These are phyloP conservation scores for Mycena haematopus DNA, from an alignment of 768 basidiomycete species.

Conservation along the genomic window DNA sequence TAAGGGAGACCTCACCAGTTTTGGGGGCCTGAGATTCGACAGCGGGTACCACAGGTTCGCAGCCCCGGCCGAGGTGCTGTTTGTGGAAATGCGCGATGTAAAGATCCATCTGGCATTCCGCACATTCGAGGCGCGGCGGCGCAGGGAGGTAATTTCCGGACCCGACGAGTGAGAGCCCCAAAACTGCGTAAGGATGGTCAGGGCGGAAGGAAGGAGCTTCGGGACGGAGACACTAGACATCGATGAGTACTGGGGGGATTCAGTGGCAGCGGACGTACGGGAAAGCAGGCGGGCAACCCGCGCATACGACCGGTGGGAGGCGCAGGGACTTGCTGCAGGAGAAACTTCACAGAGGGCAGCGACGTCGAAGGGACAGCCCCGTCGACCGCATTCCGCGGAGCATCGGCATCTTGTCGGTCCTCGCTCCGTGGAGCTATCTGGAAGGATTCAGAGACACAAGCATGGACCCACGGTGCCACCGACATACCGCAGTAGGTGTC, in stretches of 20 bases:
- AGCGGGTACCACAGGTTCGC: neutral
- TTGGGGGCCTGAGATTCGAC: neutral
- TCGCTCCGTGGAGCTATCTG: too few relatives aligned
- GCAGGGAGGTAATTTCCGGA: neutral
- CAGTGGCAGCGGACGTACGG: neutral
- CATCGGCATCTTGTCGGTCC: too few relatives aligned
- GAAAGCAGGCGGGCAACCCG: too few relatives aligned
- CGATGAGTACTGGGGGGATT: too few relatives aligned
- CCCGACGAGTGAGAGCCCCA: neutral
- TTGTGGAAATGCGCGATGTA: neutral
- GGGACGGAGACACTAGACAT: neutral
- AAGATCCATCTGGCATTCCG: neutral
- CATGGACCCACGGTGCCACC: too few relatives aligned
- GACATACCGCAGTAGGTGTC: too few relatives aligned
- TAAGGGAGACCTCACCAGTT: neutral
- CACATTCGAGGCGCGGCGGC: neutral
- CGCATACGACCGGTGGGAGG: too few relatives aligned
- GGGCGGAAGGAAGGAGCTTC: neutral
- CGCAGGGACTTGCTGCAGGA: too few relatives aligned
- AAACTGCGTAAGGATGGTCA: neutral
- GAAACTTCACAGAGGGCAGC: too few relatives aligned
- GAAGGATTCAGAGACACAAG: too few relatives aligned
- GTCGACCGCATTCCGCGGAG: too few relatives aligned
- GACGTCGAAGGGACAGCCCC: too few relatives aligned
- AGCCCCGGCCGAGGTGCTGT: neutral